Base-by-base conservation (phyloP, 1,139 yeast species). In the Petasospora rhodanensis region DNA sequence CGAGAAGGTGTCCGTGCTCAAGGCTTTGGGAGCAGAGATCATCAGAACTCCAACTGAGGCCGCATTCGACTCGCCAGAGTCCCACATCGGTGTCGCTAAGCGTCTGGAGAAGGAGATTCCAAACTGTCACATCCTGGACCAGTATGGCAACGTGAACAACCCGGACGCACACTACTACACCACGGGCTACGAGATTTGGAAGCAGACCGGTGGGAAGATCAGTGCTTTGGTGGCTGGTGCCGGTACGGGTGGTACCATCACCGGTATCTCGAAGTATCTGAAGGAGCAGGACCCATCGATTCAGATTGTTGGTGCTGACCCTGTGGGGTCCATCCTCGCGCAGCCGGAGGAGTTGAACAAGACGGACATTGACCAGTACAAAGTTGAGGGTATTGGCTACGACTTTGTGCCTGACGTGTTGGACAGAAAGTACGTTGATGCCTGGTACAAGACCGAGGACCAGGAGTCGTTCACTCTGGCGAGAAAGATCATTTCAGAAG, bases 41-140 rank as follows among this genome's bases (percentile, higher is more conserved):
- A 82, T 85, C 46, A 76, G 95, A 67, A 85, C 95, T 14, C 95
- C 95, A 33, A 85, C 93, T 28, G 94, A 82, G 53, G 95, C 95
- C 26, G 95, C 95, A 2, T 85, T 89, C 86, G 95, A 85, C 54
- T 74, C 94, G 31, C 95, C 95, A 30, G 95, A 85, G 61, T 79
- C 91, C 24, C 95, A 85, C 54, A 84, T 85, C 57, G 95, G 95
- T 45, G 95, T 85, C 27, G 95, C 95, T 35, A 75, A 68, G 56
- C 79, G 79, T 49, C 68, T 85, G 53, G 87, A 84, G 57, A 76
- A 76, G 60, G 95, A 85, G 59, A 83, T 85, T 49, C 91, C 93
- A 38, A 82, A 84, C 55, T 82, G 94, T 14, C 83, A 84, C 33
- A 84, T 85, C 47, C 71, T 85, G 52, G 95, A 85, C 56, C 95